These are phyloP conservation scores for Epichloe hybrida DNA, from an alignment of 2,329 filamentous ascomycete genomes.

Conservation along the genomic window DNA sequence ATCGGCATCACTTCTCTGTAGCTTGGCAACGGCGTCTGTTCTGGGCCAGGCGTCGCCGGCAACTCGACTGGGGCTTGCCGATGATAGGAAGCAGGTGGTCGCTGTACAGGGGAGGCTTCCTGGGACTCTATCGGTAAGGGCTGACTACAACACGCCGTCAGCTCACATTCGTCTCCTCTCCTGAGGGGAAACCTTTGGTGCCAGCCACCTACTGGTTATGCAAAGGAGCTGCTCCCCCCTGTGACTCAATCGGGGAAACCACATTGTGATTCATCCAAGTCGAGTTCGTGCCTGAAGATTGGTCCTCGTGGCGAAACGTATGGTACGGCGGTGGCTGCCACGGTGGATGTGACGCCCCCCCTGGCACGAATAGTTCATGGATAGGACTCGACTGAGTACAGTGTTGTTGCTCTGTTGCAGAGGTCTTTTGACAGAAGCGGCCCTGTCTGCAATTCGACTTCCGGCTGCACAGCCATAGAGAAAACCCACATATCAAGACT, in stretches of 20 bases:
- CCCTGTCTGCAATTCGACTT: neutral
- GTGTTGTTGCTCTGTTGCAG: neutral
- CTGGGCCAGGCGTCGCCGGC: conserved; percentile 13
- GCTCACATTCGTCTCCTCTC: neutral
- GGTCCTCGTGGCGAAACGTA: neutral
- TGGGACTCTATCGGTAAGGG: neutral
- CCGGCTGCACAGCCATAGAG: neutral
- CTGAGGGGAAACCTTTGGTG: neutral
- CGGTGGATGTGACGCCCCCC: neutral
- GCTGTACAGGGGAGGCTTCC: neutral
- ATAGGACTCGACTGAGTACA: neutral
- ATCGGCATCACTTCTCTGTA: conserved; percentile 12
- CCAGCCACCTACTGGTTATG: neutral
- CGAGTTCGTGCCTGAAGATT: neutral
- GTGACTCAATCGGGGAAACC: neutral
- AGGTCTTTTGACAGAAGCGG: neutral
- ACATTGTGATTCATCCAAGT: neutral
- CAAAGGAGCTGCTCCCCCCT: neutral
- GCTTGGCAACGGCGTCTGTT: conserved; percentile 18
- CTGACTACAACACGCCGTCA: neutral
- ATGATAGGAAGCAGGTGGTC: neutral
- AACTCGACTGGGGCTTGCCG: conserved; percentile 3
- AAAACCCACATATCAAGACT: neutral
- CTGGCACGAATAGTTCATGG: neutral
- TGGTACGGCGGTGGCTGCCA: neutral